Conservation (phyloP, 208 protist species). For the Leishmania tropica region DNA sequence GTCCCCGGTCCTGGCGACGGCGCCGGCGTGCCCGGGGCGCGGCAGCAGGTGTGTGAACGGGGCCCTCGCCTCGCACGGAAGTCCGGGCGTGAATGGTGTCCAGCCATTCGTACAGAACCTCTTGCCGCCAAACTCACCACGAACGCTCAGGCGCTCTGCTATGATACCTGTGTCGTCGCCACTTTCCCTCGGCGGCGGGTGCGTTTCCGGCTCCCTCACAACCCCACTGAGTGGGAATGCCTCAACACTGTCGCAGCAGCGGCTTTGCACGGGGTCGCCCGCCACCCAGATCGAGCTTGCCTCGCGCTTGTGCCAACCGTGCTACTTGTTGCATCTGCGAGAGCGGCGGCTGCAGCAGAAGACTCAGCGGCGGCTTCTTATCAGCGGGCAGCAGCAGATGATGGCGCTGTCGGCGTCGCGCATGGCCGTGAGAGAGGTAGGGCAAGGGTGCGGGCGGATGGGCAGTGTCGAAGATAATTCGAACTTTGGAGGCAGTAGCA, state of each 20-base stretch:
- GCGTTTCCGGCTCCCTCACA: not conserved
- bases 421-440: not conserved
- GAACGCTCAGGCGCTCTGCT: not conserved
- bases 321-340: slow-evolving; percentile 23
- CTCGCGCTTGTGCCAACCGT: slow-evolving; percentile 28
- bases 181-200: not conserved
- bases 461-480: not conserved
- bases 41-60: not conserved
- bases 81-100: not conserved
- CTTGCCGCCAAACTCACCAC: not conserved
- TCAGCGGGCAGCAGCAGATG: slow-evolving; percentile 19
- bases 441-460: not conserved
- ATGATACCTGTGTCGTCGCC: slow-evolving; percentile 6
- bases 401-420: not conserved
- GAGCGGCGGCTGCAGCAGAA: slow-evolving; percentile 25
- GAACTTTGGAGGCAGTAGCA: slow-evolving; percentile 4
- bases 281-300: slow-evolving; percentile 22
- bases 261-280: too few relatives aligned
- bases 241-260: not conserved
- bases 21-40: not conserved
- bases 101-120: not conserved
- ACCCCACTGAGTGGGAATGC: not conserved
- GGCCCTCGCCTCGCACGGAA: not conserved
- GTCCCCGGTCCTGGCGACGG: not conserved
- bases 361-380: not conserved